phyloP scores from a whole-genome alignment of 176 grass and related monocot species.

The Pontederia paniculata region DNA sequence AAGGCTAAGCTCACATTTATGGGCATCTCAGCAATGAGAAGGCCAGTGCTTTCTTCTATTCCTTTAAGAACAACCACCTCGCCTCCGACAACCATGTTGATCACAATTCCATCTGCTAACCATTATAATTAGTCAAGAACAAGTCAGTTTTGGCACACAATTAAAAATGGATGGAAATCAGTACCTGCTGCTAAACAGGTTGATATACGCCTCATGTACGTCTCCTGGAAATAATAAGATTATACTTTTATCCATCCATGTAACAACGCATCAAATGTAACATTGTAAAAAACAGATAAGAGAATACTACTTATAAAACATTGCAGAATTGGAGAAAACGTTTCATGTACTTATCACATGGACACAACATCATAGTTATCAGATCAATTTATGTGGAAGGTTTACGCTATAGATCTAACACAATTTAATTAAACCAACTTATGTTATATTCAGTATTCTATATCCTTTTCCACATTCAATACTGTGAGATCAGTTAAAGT shows the following conservation, averaged over 20 bases:
- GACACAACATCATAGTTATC: no score
- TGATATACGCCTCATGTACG: slow-evolving; percentile 70
- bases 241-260: background rate
- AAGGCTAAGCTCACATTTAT: slow-evolving; percentile 56
- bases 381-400: no score
- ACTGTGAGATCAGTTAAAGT: no score
- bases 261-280: background rate
- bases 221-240: slow-evolving; percentile 43
- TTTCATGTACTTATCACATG: no score
- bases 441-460: no score
- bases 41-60: slow-evolving; percentile 65
- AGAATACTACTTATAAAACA: background rate
- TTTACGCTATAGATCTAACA: no score
- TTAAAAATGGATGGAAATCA: background rate
- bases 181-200: slow-evolving; percentile 77
- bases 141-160: background rate
- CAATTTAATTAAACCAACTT: no score
- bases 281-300: background rate
- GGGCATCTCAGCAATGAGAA: slow-evolving; percentile 86
- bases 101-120: slow-evolving; percentile 63
- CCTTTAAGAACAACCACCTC: slow-evolving; percentile 63
- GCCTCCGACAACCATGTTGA: slow-evolving; percentile 97
- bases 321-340: no score
- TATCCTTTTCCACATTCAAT: no score
- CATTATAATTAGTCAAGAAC: background rate